Evolutionary conservation across 306 rosid genomes (phyloP).

Genomic region (Bauhinia variegata): DNA sequence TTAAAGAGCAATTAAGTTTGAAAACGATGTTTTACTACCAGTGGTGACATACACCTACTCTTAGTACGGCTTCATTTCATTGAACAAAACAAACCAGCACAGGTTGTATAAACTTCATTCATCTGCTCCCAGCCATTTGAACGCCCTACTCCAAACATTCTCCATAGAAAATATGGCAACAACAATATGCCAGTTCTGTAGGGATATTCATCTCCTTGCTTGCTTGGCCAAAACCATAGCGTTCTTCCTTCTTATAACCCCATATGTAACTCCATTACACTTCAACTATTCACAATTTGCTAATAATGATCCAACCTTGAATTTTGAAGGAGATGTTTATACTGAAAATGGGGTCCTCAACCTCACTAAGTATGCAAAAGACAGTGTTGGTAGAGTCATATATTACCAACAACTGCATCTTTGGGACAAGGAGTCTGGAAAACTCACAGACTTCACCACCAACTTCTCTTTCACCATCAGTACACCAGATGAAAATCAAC

Average conservation of each 20-base stretch:
- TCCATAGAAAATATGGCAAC: background rate
- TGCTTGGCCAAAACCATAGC: background rate
- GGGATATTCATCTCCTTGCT: background rate
- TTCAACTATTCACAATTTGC: slow-evolving; percentile 20
- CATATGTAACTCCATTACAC: background rate
- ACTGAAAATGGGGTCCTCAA: slow-evolving; percentile 18
- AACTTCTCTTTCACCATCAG: slow-evolving; percentile 42
- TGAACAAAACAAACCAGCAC: too few relatives aligned
- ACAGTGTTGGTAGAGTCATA: slow-evolving; percentile 25
- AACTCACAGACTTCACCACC: slow-evolving; percentile 39
- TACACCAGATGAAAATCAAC: background rate
- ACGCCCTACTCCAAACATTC: too few relatives aligned
- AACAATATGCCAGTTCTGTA: background rate
- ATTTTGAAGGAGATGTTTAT: slow-evolving; percentile 19
- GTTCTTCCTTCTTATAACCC: background rate
- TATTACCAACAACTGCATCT: slow-evolving; percentile 16
- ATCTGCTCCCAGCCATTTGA: too few relatives aligned
- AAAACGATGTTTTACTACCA: too few relatives aligned
- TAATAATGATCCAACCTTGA: background rate
- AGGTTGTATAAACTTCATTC: too few relatives aligned
- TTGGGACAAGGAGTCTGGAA: slow-evolving; percentile 15
- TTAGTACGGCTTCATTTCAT: too few relatives aligned
- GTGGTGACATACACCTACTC: too few relatives aligned
- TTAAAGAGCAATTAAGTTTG: too few relatives aligned
- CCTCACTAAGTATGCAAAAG: slow-evolving; percentile 7